phyloP scores from a whole-genome alignment of 2,329 filamentous ascomycete species.

The Colletotrichum lindemuthianum region DNA sequence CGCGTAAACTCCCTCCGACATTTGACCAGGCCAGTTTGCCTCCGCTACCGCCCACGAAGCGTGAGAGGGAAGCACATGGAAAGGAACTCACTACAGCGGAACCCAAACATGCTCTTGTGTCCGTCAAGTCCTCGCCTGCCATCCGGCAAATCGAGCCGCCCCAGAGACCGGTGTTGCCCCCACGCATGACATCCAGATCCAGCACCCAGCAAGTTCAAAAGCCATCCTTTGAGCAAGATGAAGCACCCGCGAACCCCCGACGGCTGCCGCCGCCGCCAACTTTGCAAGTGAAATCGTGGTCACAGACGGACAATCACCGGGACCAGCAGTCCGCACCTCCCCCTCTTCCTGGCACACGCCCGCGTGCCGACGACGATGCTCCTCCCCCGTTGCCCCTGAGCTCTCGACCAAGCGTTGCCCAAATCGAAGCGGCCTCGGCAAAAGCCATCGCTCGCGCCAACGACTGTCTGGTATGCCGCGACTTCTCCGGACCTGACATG shows the following conservation, averaged over 20 bases:
- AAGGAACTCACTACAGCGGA: constrained; percentile 28
- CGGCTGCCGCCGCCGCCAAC: constrained; percentile 33
- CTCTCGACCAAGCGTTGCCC: constrained; percentile 62
- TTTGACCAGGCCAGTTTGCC: constrained; percentile 67
- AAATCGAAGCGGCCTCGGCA: constrained; percentile 57
- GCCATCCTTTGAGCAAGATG: constrained; percentile 15
- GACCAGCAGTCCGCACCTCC: constrained; percentile 33
- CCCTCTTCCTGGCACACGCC: constrained; percentile 32
- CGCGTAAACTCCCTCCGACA: constrained; percentile 65
- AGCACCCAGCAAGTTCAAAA: constrained; percentile 40
- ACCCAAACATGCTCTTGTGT: constrained; percentile 46
- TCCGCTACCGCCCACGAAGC: constrained; percentile 63
- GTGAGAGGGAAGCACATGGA: constrained; percentile 61
- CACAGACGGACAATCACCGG: constrained; percentile 38
- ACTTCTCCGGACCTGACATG: constrained; percentile 84
- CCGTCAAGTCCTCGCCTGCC: constrained; percentile 50
- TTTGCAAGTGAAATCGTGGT: constrained; percentile 24
- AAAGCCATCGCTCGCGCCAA: constrained; percentile 43
- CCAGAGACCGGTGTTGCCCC: constrained; percentile 56
- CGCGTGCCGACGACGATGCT: constrained; percentile 41
- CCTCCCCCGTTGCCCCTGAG: constrained; percentile 64
- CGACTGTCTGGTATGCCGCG: constrained; percentile 83
- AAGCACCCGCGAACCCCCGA: constrained; percentile 27
- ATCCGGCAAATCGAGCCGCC: constrained; percentile 47
- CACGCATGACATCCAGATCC: constrained; percentile 62